Evolutionary conservation across 768 basidiomycete species (phyloP).

Genomic region (Pluteus cervinus): DNA sequence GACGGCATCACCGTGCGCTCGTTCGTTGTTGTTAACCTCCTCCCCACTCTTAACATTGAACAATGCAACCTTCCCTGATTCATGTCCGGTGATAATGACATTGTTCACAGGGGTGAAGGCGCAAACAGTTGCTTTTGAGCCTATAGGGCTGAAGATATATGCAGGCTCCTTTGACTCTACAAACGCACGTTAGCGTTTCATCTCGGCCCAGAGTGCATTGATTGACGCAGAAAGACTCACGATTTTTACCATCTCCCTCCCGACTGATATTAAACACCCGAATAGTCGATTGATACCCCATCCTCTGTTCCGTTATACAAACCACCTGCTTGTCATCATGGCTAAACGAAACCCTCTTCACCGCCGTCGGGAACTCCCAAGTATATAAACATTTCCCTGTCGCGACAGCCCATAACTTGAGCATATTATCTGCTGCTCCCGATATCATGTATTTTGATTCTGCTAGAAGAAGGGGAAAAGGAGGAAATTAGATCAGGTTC

Average conservation of each 20-base stretch:
- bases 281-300: constrained; percentile 89
- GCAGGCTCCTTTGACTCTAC: constrained; percentile 73
- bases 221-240: constrained; percentile 40
- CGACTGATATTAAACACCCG: constrained; percentile 85
- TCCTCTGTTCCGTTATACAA: constrained; percentile 95
- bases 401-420: constrained; percentile 85
- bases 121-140: constrained; percentile 96
- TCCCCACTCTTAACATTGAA: constrained; percentile 88
- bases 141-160: constrained; percentile 80
- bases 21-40: constrained; percentile 76
- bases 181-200: background rate
- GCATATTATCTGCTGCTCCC: constrained; percentile 90
- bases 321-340: constrained; percentile 80
- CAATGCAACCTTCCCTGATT: constrained; percentile 90
- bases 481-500: constrained; percentile 3
- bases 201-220: constrained; percentile 1
- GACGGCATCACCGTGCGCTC: constrained; percentile 80
- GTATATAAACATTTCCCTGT: constrained; percentile 89
- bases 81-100: constrained; percentile 89
- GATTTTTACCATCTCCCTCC: constrained; percentile 73
- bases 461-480: constrained; percentile 30
- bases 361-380: constrained; percentile 98
- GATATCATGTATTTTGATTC: constrained; percentile 84
- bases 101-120: constrained; percentile 78
- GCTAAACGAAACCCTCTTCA: constrained; percentile 92